A percentile compares a stretch with the other conserved stretches of the same genome.
These are phyloP conservation scores for Themeda triandra DNA, from an alignment of 176 grass and related monocot genomes.

Conservation along the genomic window DNA sequence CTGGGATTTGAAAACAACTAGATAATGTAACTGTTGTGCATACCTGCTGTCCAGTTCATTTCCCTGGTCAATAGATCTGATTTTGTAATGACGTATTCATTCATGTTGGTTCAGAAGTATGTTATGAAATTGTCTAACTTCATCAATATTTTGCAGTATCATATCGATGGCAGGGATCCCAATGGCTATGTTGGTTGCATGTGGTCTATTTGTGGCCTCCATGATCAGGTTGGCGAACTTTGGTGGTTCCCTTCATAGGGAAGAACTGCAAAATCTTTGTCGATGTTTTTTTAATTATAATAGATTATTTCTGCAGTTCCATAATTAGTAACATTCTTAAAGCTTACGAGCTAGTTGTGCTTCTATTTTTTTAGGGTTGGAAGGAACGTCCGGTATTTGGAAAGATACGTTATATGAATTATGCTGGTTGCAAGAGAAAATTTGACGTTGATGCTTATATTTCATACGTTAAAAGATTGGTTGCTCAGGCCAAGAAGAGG, in stretches of 20 bases:
- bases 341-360: neutral
- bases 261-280: neutral
- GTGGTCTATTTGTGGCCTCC: conserved; percentile 98
- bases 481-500: conserved; percentile 65
- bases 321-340: neutral
- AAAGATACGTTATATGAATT: conserved; percentile 99
- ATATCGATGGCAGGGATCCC: conserved; percentile 88
- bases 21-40: neutral
- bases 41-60: neutral
- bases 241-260: neutral
- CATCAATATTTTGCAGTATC: conserved; percentile 53
- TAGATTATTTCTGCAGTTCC: neutral
- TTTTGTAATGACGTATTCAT: neutral
- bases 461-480: conserved; percentile 62
- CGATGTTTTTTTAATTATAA: neutral
- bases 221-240: conserved; percentile 71
- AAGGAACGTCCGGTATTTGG: conserved; percentile 92
- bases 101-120: neutral
- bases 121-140: neutral
- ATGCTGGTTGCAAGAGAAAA: conserved; percentile 92
- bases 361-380: conserved; percentile 64
- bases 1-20: neutral
- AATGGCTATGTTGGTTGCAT: conserved; percentile 96
- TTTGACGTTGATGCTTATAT: conserved; percentile 85
- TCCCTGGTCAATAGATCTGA: neutral